A percentile compares a stretch with the other conserved stretches of the same genome.
Conservation (phyloP, 2,329 filamentous ascomycete genomes). For the Aureobasidium sp. region DNA sequence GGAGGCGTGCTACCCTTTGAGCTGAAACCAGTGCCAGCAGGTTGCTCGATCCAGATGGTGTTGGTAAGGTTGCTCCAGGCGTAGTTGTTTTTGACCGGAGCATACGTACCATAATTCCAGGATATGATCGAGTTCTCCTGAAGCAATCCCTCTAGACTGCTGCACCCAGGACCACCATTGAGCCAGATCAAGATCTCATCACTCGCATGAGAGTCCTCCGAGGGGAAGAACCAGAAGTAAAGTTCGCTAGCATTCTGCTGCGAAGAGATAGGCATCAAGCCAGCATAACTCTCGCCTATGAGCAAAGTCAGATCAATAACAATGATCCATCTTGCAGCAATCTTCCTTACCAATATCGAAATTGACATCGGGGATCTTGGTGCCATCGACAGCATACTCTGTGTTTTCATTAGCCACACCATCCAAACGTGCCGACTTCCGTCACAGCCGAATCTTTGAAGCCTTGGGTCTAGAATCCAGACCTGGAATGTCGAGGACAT, state of each 20-base stretch:
- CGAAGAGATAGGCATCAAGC: slow-evolving; percentile 47
- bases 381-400: slow-evolving; percentile 20
- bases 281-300: slow-evolving; percentile 41
- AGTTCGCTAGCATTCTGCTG: slow-evolving; percentile 38
- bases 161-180: slow-evolving; percentile 39
- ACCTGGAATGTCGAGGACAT: background rate
- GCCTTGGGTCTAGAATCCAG: background rate
- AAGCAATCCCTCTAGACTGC: slow-evolving; percentile 40
- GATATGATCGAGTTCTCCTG: too few relatives aligned
- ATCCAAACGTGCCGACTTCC: too few relatives aligned
- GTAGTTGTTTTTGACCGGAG: background rate
- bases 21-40: slow-evolving; percentile 35
- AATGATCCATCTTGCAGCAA: background rate
- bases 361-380: slow-evolving; percentile 28
- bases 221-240: slow-evolving; percentile 51
- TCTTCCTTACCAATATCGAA: slow-evolving; percentile 48
- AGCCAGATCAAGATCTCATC: slow-evolving; percentile 47
- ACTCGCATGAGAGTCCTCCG: slow-evolving; percentile 37
- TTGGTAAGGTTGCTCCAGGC: background rate
- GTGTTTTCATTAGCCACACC: background rate
- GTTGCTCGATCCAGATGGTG: slow-evolving; percentile 37
- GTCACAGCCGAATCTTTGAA: background rate
- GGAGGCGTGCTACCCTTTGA: slow-evolving; percentile 34
- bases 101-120: slow-evolving; percentile 31
- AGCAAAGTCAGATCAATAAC: background rate